Evolutionary conservation across 2,329 filamentous ascomycete genomes (phyloP), one percentile per base, ranked within the genome.

Genomic region (Peltaster fructicola): DNA sequence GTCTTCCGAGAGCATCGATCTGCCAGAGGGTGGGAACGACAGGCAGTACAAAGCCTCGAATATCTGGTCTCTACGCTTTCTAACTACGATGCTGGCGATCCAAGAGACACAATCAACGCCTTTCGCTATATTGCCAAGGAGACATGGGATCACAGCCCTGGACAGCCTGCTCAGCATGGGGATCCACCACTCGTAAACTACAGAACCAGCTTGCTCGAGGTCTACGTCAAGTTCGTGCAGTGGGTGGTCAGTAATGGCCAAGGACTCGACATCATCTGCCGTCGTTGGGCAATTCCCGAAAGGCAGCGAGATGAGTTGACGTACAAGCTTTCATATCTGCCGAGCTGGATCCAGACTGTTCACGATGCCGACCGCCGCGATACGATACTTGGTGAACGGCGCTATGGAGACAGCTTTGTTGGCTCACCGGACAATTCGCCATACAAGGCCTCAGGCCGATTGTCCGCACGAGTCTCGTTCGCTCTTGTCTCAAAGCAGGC

Each of bases 241-340:
- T 39, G 30, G 18, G 23, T 30, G 5, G 25, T 35, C 4, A 7
- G 17, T 4, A 29, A 21, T 4, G 34, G 27, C 4, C 21, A 21
- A 4, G 35, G 33, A 2, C 23, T 44, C 2, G 40, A 44, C 20
- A 40, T 44, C 9, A 24, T 44, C 7, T 42, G 36, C 17, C 33
- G 36, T 2, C 34, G 31, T 9, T 44, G 39, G 40, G 39, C 40
- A 4, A 14, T 28, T 3, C 22, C 31, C 4, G 30, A 29, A 14
- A 19, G 19, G 5, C 12, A 23, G n/a, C 7, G 23, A 14, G 12
- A 14, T 4, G 15, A 9, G 20, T 6, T 4, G 4, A 24, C 24
- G 15, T 20, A 14, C 8, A 8, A 13, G 4, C 17, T 24, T 3
- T 13, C 13, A 5, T n/a, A 6, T 1, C 16, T 31, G 7, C 29